phyloP scores from a whole-genome alignment of 768 basidiomycete genomes.

The Leucogyrophana mollusca region DNA sequence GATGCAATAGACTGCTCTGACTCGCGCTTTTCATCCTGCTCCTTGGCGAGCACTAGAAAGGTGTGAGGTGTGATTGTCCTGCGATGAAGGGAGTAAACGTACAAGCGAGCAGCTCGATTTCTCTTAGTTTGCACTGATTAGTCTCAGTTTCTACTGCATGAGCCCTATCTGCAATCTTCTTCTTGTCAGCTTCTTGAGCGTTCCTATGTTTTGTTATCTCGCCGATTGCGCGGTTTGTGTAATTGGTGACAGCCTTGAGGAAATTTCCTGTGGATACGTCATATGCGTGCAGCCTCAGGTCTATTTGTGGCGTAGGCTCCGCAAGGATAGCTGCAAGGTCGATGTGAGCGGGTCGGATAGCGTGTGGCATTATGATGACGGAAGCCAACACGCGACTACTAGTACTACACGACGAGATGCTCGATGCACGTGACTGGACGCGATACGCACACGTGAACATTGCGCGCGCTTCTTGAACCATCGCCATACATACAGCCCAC shows the following conservation, averaged over 20 bases:
- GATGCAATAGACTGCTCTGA: conserved; percentile 59
- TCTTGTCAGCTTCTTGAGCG: conserved; percentile 60
- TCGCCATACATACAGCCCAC: too few relatives aligned
- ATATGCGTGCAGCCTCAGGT: conserved; percentile 59
- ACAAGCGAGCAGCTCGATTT: conserved; percentile 80
- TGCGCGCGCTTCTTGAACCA: too few relatives aligned
- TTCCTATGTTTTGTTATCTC: conserved; percentile 68
- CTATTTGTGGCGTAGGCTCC: conserved; percentile 57
- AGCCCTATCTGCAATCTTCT: conserved; percentile 58
- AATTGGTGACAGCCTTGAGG: conserved; percentile 66
- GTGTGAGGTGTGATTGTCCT: not conserved
- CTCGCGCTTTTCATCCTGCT: conserved; percentile 73
- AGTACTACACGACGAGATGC: too few relatives aligned
- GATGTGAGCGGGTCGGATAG: conserved; percentile 45
- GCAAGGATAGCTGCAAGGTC: conserved; percentile 60
- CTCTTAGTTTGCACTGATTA: conserved; percentile 71
- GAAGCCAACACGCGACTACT: too few relatives aligned
- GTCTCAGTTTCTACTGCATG: conserved; percentile 67
- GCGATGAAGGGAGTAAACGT: conserved; percentile 20
- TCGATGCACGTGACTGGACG: not conserved
- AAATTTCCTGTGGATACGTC: conserved; percentile 71
- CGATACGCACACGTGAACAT: too few relatives aligned
- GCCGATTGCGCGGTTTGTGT: conserved; percentile 68
- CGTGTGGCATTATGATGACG: not conserved
- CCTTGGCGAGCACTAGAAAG: conserved; percentile 56